phyloP scores from a whole-genome alignment of 1,284 basidiomycete species.

The Cryptococcus sp. region DNA sequence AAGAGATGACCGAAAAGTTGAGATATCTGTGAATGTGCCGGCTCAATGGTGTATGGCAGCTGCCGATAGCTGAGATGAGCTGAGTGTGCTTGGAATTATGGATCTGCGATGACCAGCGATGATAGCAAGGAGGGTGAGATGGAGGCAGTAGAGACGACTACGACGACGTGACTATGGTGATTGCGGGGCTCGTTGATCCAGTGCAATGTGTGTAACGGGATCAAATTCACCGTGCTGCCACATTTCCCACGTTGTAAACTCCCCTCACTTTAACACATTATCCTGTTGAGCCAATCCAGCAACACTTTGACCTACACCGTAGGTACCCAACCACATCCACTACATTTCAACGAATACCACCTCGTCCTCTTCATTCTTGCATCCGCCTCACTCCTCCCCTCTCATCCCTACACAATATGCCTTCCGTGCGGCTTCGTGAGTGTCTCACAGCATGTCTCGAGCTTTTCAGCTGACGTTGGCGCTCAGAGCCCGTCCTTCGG shows the following conservation, averaged over 20 bases:
- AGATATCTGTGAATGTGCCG: conserved; percentile 8
- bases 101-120: no score
- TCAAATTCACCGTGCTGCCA: conserved; percentile 14
- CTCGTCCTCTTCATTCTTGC: background rate
- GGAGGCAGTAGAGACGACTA: no score
- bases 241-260: no score
- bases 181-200: no score
- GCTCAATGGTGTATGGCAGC: conserved; percentile 5
- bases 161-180: no score
- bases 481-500: conserved; percentile 36
- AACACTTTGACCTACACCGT: background rate
- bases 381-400: background rate
- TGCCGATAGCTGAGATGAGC: no score
- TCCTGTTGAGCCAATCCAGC: conserved; percentile 2
- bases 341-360: no score
- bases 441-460: background rate
- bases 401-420: conserved; percentile 25
- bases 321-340: no score
- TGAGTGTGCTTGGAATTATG: no score
- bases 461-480: conserved; percentile 1
- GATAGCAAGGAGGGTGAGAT: no score
- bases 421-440: conserved; percentile 36
- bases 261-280: no score
- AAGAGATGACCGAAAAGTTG: conserved; percentile 1
- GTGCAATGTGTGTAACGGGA: conserved; percentile 19